A percentile compares a stretch with the other conserved stretches of the same genome.
Conservation (phyloP, 2,329 filamentous ascomycete species). For the Cladosporium phlei region DNA sequence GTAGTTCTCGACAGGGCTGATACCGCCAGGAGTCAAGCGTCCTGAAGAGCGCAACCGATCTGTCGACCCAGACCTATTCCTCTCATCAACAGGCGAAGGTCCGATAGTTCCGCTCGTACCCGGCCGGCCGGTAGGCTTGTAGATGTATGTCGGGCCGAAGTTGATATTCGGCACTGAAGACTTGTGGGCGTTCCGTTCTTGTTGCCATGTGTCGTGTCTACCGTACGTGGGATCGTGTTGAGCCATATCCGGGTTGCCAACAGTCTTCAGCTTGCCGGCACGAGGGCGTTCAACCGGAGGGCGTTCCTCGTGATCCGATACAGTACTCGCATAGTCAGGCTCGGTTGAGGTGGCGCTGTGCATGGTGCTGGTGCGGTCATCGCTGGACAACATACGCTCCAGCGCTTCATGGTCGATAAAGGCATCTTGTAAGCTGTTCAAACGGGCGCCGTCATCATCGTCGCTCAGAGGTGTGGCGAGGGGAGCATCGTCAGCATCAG, state of each 20-base stretch:
- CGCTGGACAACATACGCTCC: slow-evolving; percentile 32
- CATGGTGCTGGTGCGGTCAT: slow-evolving; percentile 30
- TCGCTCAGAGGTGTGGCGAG: slow-evolving; percentile 6
- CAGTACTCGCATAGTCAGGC: slow-evolving; percentile 73
- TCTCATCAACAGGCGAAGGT: slow-evolving; percentile 25
- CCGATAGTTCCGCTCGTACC: slow-evolving; percentile 51
- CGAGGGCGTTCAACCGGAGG: slow-evolving; percentile 62
- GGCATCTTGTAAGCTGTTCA: slow-evolving; percentile 24
- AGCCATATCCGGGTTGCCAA: slow-evolving; percentile 54
- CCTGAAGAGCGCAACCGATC: slow-evolving; percentile 18
- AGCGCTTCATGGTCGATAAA: slow-evolving; percentile 44
- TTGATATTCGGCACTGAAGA: slow-evolving; percentile 69
- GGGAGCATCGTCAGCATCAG: background rate
- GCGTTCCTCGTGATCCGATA: slow-evolving; percentile 41
- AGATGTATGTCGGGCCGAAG: slow-evolving; percentile 79
- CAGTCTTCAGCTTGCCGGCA: slow-evolving; percentile 73
- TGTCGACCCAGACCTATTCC: slow-evolving; percentile 23
- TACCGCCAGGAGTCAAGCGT: slow-evolving; percentile 13
- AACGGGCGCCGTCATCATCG: slow-evolving; percentile 2
- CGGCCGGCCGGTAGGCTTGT: slow-evolving; percentile 54
- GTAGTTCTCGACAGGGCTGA: slow-evolving; percentile 25
- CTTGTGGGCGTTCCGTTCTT: slow-evolving; percentile 32
- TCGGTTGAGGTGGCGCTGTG: slow-evolving; percentile 54
- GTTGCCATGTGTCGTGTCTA: slow-evolving; percentile 30
- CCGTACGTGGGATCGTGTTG: slow-evolving; percentile 38